phyloP scores from a whole-genome alignment of 306 rosid genomes.

The Leucaena leucocephala region DNA sequence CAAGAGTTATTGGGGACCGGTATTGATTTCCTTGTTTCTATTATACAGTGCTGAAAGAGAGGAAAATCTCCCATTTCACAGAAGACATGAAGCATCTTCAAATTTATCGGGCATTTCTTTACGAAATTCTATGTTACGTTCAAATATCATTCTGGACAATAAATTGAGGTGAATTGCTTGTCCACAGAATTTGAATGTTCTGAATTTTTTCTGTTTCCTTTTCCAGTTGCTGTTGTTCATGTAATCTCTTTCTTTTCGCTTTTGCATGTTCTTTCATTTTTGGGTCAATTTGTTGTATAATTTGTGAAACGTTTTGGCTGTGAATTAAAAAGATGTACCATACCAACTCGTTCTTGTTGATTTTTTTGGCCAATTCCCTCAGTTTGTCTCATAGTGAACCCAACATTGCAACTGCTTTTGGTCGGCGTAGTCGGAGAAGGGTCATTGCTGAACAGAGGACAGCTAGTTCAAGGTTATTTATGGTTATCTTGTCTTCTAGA shows the following conservation, averaged over 20 bases:
- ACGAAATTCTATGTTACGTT: conserved; percentile 78
- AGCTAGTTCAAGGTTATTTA: conserved; percentile 95
- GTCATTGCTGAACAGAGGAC: conserved; percentile 97
- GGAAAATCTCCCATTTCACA: conserved; percentile 71
- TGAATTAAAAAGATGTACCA: conserved; percentile 41
- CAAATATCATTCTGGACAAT: conserved; percentile 57
- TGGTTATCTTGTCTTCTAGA: conserved; percentile 41
- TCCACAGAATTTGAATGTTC: conserved; percentile 23
- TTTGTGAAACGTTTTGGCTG: conserved; percentile 36
- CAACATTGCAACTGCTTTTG: conserved; percentile 90
- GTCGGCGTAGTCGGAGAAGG: conserved; percentile 98
- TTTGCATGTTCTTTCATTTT: conserved; percentile 17
- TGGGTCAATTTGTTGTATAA: conserved; percentile 29
- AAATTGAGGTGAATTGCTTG: conserved; percentile 63
- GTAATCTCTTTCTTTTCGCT: neutral
- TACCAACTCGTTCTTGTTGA: conserved; percentile 50
- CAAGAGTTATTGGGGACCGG: conserved; percentile 30
- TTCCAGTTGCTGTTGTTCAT: conserved; percentile 22
- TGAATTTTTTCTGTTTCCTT: conserved; percentile 30
- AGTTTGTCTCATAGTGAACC: conserved; percentile 99
- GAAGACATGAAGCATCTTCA: conserved; percentile 64
- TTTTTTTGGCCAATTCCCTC: conserved; percentile 59
- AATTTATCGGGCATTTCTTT: conserved; percentile 71
- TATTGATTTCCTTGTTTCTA: conserved; percentile 35
- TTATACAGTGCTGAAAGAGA: conserved; percentile 77